Evolutionary conservation across 768 basidiomycete genomes (phyloP).

Genomic region (Phanerochaete carnosa): DNA sequence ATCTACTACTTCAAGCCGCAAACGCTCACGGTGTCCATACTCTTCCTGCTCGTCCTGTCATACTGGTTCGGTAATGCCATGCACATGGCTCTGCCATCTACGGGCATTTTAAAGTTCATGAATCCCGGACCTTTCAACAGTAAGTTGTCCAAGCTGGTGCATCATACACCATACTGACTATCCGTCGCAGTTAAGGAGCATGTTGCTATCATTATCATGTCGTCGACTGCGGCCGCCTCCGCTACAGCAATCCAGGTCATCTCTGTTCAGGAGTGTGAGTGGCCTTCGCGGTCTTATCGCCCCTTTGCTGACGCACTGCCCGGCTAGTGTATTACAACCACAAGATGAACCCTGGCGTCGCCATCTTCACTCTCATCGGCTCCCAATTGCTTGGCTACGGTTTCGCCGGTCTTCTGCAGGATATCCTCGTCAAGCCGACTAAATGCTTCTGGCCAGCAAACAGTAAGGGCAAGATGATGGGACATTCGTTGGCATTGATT

Average conservation of each 20-base stretch:
- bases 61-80: conserved; percentile 47
- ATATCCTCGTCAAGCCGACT: conserved; percentile 52
- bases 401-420: conserved; percentile 32
- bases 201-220: conserved; percentile 34
- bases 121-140: conserved; percentile 39
- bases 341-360: conserved; percentile 27
- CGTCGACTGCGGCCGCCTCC: conserved; percentile 30
- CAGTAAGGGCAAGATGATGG: conserved; percentile 16
- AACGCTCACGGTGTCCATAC: conserved; percentile 44
- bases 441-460: conserved; percentile 29
- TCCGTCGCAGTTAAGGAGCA: conserved; percentile 30
- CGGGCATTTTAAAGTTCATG: conserved; percentile 28
- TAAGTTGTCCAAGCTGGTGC: conserved; percentile 16
- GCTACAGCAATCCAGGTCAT: conserved; percentile 31
- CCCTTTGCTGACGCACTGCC: neutral
- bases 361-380: conserved; percentile 34
- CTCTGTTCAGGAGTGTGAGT: conserved; percentile 30
- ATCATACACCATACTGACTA: neutral
- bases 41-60: conserved; percentile 50
- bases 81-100: conserved; percentile 30
- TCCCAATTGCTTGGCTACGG: conserved; percentile 34
- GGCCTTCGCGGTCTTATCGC: neutral
- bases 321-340: conserved; percentile 38
- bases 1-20: conserved; percentile 42
- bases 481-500: neutral